A percentile compares a stretch with the other conserved stretches of the same genome.
Conservation (phyloP, 257 asterid genomes). For the Penstemon davidsonii region DNA sequence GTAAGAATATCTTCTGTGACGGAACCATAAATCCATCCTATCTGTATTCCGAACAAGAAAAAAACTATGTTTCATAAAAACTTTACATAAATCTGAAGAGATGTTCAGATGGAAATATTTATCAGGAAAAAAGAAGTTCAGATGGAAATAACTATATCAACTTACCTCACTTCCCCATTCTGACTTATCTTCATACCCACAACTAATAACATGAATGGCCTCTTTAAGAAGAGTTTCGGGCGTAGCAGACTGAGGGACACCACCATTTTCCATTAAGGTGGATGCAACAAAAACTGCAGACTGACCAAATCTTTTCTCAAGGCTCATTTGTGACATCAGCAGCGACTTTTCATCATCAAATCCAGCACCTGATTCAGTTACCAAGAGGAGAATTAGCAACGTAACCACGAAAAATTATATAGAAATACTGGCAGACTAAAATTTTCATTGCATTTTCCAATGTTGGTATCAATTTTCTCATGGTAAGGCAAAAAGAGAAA, state of each 20-base stretch:
- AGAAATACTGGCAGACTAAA: conserved; percentile 4
- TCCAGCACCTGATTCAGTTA: conserved; percentile 69
- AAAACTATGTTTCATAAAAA: conserved; percentile 3
- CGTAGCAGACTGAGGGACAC: conserved; percentile 91
- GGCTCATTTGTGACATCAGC: conserved; percentile 93
- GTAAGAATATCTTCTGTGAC: conserved; percentile 99
- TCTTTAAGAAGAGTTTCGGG: conserved; percentile 94
- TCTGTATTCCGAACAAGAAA: conserved; percentile 47
- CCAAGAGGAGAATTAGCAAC: conserved; percentile 24
- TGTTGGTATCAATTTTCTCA: not conserved
- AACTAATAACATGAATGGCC: conserved; percentile 97
- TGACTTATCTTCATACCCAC: conserved; percentile 99
- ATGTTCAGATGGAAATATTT: not conserved
- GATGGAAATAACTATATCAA: conserved; percentile 23
- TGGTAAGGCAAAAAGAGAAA: not conserved
- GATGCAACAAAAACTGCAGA: conserved; percentile 98
- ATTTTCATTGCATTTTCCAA: not conserved
- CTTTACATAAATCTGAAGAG: not conserved
- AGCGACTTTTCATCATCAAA: conserved; percentile 91
- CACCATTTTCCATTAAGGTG: conserved; percentile 96
- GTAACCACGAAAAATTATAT: conserved; percentile 10
- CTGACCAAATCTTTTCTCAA: conserved; percentile 95
- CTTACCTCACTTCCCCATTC: conserved; percentile 97
- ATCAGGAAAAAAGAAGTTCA: not conserved
- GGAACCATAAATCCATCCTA: conserved; percentile 98